Evolutionary conservation across 371 early-diverging fungal genomes (phyloP).

Genomic region (Batkoa obscura): DNA sequence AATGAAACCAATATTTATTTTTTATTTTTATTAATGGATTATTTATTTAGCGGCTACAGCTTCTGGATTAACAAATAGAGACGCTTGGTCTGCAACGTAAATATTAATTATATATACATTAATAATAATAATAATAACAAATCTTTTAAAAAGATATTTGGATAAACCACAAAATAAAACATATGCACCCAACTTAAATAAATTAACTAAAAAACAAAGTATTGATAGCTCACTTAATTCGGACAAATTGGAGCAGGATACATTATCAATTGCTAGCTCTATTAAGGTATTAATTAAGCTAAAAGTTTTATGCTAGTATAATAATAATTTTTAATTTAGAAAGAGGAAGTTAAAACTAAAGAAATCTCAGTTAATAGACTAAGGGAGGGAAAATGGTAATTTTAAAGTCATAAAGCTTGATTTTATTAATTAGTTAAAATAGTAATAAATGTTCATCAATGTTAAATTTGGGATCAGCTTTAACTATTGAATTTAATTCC

Average conservation of each 20-base stretch:
- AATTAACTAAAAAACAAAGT: neutral
- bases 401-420: too few species aligned
- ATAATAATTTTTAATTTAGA: neutral
- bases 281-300: too few species aligned
- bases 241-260: neutral
- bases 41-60: neutral
- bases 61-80: slow-evolving; percentile 1
- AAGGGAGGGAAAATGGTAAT: too few species aligned
- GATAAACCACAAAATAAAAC: slow-evolving; percentile 2
- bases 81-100: slow-evolving; percentile 6
- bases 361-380: too few species aligned
- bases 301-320: too few species aligned
- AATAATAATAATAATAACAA: neutral
- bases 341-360: too few species aligned
- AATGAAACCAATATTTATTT: neutral
- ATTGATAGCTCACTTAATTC: neutral
- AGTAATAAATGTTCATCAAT: neutral
- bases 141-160: neutral
- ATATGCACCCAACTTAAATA: slow-evolving; percentile 1
- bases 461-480: neutral
- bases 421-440: neutral
- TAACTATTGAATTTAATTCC: neutral
- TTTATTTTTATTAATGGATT: neutral
- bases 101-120: neutral
- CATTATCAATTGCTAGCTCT: neutral